phyloP scores from a whole-genome alignment of 768 basidiomycete genomes.

The Lepiota brunneoincarnata region DNA sequence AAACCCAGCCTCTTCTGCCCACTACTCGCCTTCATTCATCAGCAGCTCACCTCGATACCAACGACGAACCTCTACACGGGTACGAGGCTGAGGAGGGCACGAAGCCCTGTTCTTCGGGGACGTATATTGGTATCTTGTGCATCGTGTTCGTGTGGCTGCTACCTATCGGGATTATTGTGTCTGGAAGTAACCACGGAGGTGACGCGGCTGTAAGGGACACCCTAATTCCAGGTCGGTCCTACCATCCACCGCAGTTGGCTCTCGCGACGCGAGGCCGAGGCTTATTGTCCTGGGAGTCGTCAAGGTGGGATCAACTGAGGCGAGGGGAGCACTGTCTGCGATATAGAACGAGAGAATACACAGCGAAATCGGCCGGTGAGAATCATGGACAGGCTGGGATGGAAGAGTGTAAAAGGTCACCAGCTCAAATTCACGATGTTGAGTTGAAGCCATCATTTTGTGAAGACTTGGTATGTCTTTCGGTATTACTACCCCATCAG shows the following conservation, averaged over 20 bases:
- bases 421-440: background rate
- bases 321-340: conserved; percentile 4
- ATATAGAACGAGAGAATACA: conserved; percentile 4
- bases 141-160: conserved; percentile 1
- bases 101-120: background rate
- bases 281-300: background rate
- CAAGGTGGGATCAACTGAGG: background rate
- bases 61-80: background rate
- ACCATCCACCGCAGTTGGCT: too few species aligned
- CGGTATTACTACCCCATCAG: too few species aligned
- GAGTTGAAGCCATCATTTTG: background rate
- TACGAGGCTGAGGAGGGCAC: background rate
- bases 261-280: background rate
- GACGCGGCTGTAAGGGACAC: background rate
- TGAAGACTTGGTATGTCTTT: background rate
- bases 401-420: background rate
- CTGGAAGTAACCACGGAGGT: background rate
- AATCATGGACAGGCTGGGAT: background rate
- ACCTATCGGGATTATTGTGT: background rate
- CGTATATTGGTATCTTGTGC: conserved; percentile 3
- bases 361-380: background rate
- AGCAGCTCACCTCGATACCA: background rate
- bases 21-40: background rate
- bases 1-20: background rate
- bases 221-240: background rate